These are phyloP conservation scores for Wickerhamomyces sp. DNA, from an alignment of 1,139 yeast genomes.

Conservation along the genomic window DNA sequence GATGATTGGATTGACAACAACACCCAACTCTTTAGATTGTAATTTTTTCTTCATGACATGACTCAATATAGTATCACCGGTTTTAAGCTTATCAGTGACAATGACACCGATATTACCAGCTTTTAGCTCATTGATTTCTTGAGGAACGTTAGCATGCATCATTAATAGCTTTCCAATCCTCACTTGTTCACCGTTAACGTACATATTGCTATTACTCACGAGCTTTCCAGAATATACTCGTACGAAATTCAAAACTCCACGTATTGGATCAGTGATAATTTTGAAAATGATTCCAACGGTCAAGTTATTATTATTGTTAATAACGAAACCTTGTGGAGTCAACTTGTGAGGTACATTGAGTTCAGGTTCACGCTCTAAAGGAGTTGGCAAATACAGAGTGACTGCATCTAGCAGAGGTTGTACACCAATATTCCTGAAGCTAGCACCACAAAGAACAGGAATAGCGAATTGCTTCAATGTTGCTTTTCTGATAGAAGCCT, in stretches of 20 bases:
- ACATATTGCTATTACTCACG: slow-evolving; percentile 53
- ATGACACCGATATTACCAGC: slow-evolving; percentile 93
- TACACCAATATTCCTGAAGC: slow-evolving; percentile 89
- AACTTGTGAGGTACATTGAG: slow-evolving; percentile 34
- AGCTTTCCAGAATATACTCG: slow-evolving; percentile 83
- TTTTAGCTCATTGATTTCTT: slow-evolving; percentile 56
- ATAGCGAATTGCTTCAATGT: slow-evolving; percentile 56
- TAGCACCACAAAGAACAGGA: slow-evolving; percentile 91
- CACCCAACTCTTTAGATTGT: slow-evolving; percentile 39
- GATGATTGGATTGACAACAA: slow-evolving; percentile 68
- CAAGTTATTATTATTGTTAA: slow-evolving; percentile 52
- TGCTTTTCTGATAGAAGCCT: slow-evolving; percentile 55
- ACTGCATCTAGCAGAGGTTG: slow-evolving; percentile 91
- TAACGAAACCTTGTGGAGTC: slow-evolving; percentile 45
- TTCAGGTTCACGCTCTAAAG: slow-evolving; percentile 63
- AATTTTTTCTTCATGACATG: slow-evolving; percentile 29
- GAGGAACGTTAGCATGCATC: slow-evolving; percentile 88
- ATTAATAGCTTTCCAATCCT: slow-evolving; percentile 63
- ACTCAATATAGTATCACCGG: slow-evolving; percentile 85
- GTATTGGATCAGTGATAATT: slow-evolving; percentile 77
- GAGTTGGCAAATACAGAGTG: slow-evolving; percentile 75
- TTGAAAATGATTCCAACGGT: slow-evolving; percentile 89
- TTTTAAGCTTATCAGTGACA: slow-evolving; percentile 52
- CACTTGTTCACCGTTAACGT: slow-evolving; percentile 60
- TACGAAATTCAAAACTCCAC: slow-evolving; percentile 82